Evolutionary conservation across 2,329 filamentous ascomycete genomes (phyloP).

Genomic region (Amauroascus verrucosus): DNA sequence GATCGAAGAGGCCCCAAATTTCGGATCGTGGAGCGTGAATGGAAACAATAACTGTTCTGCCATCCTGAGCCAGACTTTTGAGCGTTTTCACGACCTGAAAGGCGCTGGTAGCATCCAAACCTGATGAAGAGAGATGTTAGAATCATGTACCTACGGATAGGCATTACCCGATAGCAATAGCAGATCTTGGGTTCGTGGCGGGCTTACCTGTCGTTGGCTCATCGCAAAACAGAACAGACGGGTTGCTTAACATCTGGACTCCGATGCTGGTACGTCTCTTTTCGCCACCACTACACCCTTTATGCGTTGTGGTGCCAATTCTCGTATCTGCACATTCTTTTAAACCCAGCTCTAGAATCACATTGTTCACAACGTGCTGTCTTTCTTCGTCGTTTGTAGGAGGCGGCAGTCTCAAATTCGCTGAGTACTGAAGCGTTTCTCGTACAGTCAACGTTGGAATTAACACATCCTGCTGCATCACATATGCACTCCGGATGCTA

Average conservation of each 20-base stretch:
- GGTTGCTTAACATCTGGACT: slow-evolving; percentile 68
- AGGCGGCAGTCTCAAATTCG: slow-evolving; percentile 58
- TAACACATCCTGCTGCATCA: slow-evolving; percentile 64
- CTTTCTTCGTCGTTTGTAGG: slow-evolving; percentile 51
- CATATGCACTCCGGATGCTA: slow-evolving; percentile 42
- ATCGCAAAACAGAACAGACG: slow-evolving; percentile 66
- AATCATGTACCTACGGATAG: neutral
- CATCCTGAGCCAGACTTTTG: slow-evolving; percentile 56
- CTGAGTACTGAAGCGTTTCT: slow-evolving; percentile 64
- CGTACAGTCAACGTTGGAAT: slow-evolving; percentile 63
- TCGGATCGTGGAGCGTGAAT: slow-evolving; percentile 71
- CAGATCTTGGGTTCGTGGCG: neutral
- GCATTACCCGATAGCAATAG: neutral
- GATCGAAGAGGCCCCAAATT: slow-evolving; percentile 69
- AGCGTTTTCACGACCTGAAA: slow-evolving; percentile 62
- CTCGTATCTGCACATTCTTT: slow-evolving; percentile 68
- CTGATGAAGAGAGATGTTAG: slow-evolving; percentile 13
- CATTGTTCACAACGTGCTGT: slow-evolving; percentile 58
- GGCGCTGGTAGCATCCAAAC: slow-evolving; percentile 63
- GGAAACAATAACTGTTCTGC: slow-evolving; percentile 60
- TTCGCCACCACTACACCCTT: slow-evolving; percentile 69
- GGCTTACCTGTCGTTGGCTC: slow-evolving; percentile 60
- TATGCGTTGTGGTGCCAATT: slow-evolving; percentile 60
- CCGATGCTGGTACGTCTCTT: slow-evolving; percentile 67
- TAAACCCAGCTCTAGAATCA: slow-evolving; percentile 63